Evolutionary conservation across 2,329 filamentous ascomycete genomes (phyloP).

Genomic region (Alternaria dauci): DNA sequence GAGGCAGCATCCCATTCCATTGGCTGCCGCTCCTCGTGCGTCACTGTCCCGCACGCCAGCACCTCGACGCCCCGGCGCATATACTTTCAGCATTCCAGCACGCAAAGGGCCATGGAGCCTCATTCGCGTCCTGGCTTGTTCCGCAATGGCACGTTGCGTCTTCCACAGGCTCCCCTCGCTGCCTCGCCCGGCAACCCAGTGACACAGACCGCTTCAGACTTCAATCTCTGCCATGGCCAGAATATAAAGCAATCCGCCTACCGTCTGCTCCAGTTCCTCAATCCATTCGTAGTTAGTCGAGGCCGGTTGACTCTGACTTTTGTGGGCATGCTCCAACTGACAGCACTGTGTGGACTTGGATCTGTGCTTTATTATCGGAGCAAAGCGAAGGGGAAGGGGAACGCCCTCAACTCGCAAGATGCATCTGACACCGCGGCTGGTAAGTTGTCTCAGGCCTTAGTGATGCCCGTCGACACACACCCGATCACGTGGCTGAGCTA

Average conservation of each 20-base stretch:
- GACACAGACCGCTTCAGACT: conserved; percentile 37
- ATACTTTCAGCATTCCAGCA: conserved; percentile 47
- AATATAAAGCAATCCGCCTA: conserved; percentile 40
- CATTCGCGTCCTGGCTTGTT: conserved; percentile 44
- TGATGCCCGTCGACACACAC: conserved; percentile 7
- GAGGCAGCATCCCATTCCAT: conserved; percentile 38
- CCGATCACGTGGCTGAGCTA: conserved; percentile 19
- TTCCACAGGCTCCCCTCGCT: conserved; percentile 48
- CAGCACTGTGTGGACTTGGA: conserved; percentile 47
- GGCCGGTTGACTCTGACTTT: conserved; percentile 30
- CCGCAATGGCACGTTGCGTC: conserved; percentile 45
- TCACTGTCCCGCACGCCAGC: conserved; percentile 33
- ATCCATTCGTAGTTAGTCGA: conserved; percentile 35
- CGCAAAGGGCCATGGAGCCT: conserved; percentile 46
- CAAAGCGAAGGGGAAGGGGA: conserved; percentile 30
- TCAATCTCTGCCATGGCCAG: conserved; percentile 28
- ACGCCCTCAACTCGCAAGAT: conserved; percentile 27
- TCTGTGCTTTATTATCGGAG: conserved; percentile 48
- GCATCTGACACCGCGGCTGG: conserved; percentile 33
- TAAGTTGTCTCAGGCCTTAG: conserved; percentile 31
- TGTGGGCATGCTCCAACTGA: conserved; percentile 52
- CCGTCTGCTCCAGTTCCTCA: conserved; percentile 31
- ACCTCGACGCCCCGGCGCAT: conserved; percentile 40
- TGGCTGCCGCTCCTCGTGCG: conserved; percentile 35
- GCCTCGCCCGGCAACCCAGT: conserved; percentile 33